These are phyloP conservation scores for Triticum urartu DNA, from an alignment of 176 grass and related monocot genomes.

Conservation along the genomic window DNA sequence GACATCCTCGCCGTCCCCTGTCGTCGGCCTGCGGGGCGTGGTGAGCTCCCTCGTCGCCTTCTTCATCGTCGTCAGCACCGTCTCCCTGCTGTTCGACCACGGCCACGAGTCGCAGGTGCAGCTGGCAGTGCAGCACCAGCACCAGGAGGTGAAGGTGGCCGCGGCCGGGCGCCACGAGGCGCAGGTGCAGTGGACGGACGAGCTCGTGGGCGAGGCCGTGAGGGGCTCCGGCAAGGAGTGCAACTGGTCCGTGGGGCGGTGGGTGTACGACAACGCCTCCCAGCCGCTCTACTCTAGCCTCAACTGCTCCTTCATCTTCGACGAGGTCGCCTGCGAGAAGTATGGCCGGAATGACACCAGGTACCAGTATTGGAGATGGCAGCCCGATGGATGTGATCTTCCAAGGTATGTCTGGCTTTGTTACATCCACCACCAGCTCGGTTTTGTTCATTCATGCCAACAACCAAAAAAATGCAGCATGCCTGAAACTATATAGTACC, in stretches of 20 bases:
- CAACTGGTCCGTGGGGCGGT: slow-evolving; percentile 49
- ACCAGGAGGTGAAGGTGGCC: slow-evolving; percentile 25
- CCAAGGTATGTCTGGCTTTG: slow-evolving; percentile 46
- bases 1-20: neutral
- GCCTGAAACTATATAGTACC: no score
- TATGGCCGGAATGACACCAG: slow-evolving; percentile 70
- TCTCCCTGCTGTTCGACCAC: slow-evolving; percentile 44
- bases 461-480: neutral
- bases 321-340: slow-evolving; percentile 74
- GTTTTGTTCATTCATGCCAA: neutral
- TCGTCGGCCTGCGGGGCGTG: slow-evolving; percentile 42
- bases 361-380: slow-evolving; percentile 97
- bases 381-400: slow-evolving; percentile 78
- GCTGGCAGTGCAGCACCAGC: slow-evolving; percentile 2
- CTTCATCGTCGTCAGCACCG: slow-evolving; percentile 54
- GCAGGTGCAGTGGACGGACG: slow-evolving; percentile 12
- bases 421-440: neutral
- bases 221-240: slow-evolving; percentile 26
- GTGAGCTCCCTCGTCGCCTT: slow-evolving; percentile 52
- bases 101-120: slow-evolving; percentile 37
- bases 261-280: slow-evolving; percentile 66
- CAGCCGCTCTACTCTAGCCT: slow-evolving; percentile 61
- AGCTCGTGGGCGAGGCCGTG: neutral
- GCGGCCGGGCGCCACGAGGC: neutral
- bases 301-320: slow-evolving; percentile 64